Evolutionary conservation across 805 yeast genomes (phyloP), one percentile per base, ranked within the genome.

Genomic region (Ogataea nitratoaversa): DNA sequence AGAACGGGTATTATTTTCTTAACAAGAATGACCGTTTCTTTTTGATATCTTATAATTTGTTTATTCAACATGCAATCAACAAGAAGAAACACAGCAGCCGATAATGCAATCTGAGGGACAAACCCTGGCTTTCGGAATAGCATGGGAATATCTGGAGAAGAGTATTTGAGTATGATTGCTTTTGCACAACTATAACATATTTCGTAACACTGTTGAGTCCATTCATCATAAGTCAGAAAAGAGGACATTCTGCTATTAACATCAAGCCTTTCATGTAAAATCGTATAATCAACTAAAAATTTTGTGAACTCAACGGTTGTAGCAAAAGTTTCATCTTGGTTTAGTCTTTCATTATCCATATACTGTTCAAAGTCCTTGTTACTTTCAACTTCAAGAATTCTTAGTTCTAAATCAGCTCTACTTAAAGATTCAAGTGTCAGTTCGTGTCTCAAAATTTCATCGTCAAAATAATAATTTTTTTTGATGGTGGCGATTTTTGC

Each of bases 201-300:
- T 6, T 38, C 37, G 32, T 57, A 52, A 32, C 53, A 50, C 5
- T 34, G 24, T 12, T 31, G 25, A 8, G 38, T 42, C 65, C 65
- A 60, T 17, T 53, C 49, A 14, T 46, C 40, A 31, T 52, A 38
- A 14, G 43, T 35, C 54, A 58, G 44, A 40, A 54, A 57, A 1
- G 48, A 36, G 7, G 63, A 53, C 59, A 60, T 53, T 40, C 50
- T 54, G 29, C 59, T 45, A 37, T 60, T 60, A 12, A 60, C 50
- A 18, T 59, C 62, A 9, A 59, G 36, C 13, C 56, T 30, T 38
- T 58, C 64, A 32, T 54, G 50, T 5, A 45, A 34, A 8, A 59
- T 34, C 4, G 42, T 37, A 20, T 42, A 46, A 9, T 46, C 42
- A 18, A 45, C 34, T 8, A 53, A 39, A 39, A 47, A 56, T 20